phyloP scores from a whole-genome alignment of 2,329 filamentous ascomycete genomes.

The Arachnomyces sp. region DNA sequence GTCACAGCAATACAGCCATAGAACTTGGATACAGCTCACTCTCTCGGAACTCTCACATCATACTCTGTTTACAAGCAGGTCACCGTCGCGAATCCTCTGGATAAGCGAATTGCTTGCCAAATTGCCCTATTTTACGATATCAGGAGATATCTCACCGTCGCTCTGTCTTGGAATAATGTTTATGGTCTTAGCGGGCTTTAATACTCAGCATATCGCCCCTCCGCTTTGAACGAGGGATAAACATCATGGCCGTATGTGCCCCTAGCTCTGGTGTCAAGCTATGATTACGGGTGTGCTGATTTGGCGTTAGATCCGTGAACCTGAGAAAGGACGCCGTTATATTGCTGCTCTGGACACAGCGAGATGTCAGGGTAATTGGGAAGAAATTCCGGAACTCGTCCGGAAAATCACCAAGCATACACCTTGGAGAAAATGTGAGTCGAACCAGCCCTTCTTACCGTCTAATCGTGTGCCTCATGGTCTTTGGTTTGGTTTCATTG shows the following conservation, averaged over 20 bases:
- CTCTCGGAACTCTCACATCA: too few relatives aligned
- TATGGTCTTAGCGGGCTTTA: too few relatives aligned
- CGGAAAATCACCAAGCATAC: constrained; percentile 94
- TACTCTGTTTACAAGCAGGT: too few relatives aligned
- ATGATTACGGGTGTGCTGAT: constrained; percentile 10
- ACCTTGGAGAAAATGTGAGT: constrained; percentile 68
- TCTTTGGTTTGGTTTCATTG: constrained; percentile 9
- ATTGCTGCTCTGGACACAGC: constrained; percentile 74
- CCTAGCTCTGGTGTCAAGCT: neutral
- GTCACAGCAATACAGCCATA: too few relatives aligned
- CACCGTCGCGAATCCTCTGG: too few relatives aligned
- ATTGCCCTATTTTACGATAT: too few relatives aligned
- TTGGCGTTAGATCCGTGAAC: constrained; percentile 39
- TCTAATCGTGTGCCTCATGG: neutral
- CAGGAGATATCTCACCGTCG: too few relatives aligned
- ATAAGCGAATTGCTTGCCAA: too few relatives aligned
- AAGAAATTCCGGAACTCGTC: constrained; percentile 75
- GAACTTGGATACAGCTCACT: too few relatives aligned
- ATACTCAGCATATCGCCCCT: too few relatives aligned
- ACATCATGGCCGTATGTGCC: neutral
- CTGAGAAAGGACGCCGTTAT: constrained; percentile 74
- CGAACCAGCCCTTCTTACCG: constrained; percentile 6
- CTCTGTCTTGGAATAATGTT: too few relatives aligned
- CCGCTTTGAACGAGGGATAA: neutral
- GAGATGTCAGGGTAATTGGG: constrained; percentile 82